A percentile compares a stretch with the other conserved stretches of the same genome.
These are phyloP conservation scores for Luffa acutangula DNA, from an alignment of 306 rosid species.

Conservation along the genomic window DNA sequence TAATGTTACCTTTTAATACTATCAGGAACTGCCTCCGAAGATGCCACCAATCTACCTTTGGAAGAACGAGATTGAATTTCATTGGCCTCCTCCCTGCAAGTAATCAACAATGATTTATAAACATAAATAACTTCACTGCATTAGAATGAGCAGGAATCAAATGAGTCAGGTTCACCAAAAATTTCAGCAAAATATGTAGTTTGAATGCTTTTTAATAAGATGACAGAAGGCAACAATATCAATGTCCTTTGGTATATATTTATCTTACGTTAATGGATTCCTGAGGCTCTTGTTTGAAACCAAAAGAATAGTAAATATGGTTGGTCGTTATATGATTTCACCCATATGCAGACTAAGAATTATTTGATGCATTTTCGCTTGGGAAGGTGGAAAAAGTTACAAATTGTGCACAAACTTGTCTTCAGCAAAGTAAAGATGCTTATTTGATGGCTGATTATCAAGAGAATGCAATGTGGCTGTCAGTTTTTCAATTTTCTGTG, in stretches of 20 bases:
- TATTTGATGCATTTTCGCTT: background rate
- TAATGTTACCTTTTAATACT: slow-evolving; percentile 45
- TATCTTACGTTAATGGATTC: background rate
- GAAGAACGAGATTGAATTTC: slow-evolving; percentile 30
- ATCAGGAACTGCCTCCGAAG: slow-evolving; percentile 30
- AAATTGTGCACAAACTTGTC: slow-evolving; percentile 31
- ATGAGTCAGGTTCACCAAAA: background rate
- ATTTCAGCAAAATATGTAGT: background rate
- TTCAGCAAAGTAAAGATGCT: slow-evolving; percentile 55
- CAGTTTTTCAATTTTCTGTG: slow-evolving; percentile 69
- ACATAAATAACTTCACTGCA: background rate
- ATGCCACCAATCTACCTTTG: slow-evolving; percentile 13
- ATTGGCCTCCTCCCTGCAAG: slow-evolving; percentile 62
- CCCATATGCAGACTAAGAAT: background rate
- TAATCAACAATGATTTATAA: background rate
- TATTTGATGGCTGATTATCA: slow-evolving; percentile 35
- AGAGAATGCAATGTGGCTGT: slow-evolving; percentile 48
- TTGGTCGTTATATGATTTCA: background rate
- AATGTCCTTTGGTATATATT: background rate
- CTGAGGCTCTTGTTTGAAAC: background rate
- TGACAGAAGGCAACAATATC: background rate
- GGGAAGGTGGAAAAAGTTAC: background rate
- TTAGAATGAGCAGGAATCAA: background rate
- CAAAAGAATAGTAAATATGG: background rate
- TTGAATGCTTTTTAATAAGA: background rate